Evolutionary conservation across 2,329 filamentous ascomycete species (phyloP).

Genomic region (Botrytis cinerea): DNA sequence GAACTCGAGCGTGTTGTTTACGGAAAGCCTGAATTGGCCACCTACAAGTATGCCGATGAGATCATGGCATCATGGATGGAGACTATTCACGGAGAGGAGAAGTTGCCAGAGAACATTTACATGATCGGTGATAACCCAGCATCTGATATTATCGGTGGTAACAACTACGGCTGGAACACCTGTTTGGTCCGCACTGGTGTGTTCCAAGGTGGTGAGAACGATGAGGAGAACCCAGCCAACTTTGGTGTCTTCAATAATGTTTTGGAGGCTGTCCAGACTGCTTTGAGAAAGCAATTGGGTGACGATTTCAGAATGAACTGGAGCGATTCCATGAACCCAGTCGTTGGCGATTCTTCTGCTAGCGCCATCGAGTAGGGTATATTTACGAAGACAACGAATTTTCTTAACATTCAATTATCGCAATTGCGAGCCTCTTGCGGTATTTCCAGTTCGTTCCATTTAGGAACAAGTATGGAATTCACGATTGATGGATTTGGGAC

Average conservation of each 20-base stretch:
- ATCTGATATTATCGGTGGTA: conserved; percentile 73
- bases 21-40: conserved; percentile 72
- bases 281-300: conserved; percentile 70
- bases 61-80: conserved; percentile 75
- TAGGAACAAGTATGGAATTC: not conserved
- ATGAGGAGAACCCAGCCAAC: conserved; percentile 73
- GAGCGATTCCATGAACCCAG: conserved; percentile 70
- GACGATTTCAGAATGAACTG: conserved; percentile 73
- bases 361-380: conserved; percentile 55
- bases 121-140: conserved; percentile 77
- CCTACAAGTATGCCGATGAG: conserved; percentile 79
- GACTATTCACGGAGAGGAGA: conserved; percentile 65
- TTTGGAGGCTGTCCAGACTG: conserved; percentile 67
- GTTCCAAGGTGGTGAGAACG: conserved; percentile 64
- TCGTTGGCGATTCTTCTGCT: conserved; percentile 54
- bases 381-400: conserved; percentile 12
- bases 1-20: conserved; percentile 76
- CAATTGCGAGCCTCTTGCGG: conserved; percentile 3
- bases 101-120: conserved; percentile 60
- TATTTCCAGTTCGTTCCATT: not conserved
- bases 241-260: conserved; percentile 77
- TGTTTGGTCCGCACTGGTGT: conserved; percentile 77
- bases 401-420: conserved; percentile 10
- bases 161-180: conserved; percentile 82
- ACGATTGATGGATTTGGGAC: conserved; percentile 3